These are phyloP conservation scores for Trichoderma guizhouense DNA, from an alignment of 2,329 filamentous ascomycete species.

Conservation along the genomic window DNA sequence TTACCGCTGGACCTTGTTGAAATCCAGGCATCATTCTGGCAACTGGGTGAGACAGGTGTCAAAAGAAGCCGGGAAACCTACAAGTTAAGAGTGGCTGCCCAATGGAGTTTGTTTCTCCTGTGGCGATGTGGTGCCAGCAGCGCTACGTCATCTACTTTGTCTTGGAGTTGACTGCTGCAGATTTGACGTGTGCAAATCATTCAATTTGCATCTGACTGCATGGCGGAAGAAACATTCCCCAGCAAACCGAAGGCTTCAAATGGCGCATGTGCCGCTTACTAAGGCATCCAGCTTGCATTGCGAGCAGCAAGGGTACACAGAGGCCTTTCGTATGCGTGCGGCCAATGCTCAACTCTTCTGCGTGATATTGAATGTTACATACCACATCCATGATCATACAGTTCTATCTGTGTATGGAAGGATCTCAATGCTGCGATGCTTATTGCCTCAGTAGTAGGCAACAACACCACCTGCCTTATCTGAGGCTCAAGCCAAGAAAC, in stretches of 20 bases:
- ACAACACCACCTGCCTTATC: neutral
- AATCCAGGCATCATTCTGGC: neutral
- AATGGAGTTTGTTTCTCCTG: neutral
- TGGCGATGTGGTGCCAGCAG: neutral
- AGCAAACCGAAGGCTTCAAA: neutral
- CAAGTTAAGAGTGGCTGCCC: neutral
- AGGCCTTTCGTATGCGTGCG: neutral
- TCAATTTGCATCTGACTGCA: neutral
- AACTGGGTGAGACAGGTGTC: neutral
- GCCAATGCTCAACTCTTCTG: neutral
- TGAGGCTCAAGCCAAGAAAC: neutral
- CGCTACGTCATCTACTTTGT: slow-evolving; percentile 12
- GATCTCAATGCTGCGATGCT: neutral
- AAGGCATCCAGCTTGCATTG: neutral
- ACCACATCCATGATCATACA: neutral
- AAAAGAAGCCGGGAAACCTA: neutral
- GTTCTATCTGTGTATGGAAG: neutral
- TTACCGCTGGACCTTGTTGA: neutral
- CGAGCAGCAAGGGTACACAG: neutral
- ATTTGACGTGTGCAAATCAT: neutral
- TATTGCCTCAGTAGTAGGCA: neutral
- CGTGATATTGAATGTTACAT: neutral
- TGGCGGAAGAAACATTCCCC: neutral
- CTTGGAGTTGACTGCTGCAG: neutral
- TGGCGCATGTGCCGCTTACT: neutral